Conservation (phyloP, 2,329 filamentous ascomycete species). For the Cladosporium sphaerospermum region DNA sequence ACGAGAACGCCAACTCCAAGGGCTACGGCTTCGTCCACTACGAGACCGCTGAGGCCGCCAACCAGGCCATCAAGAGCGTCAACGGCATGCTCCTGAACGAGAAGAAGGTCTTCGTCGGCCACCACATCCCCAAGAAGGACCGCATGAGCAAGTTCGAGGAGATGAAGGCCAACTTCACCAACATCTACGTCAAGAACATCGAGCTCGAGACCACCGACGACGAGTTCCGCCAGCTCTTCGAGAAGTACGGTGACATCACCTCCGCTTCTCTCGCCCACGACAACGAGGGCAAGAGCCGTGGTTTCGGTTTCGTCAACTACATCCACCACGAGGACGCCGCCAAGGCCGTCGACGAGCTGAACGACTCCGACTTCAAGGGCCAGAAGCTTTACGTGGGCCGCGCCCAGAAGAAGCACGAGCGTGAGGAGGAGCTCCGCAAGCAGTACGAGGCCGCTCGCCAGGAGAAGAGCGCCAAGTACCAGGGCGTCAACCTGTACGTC, state of each 20-base stretch:
- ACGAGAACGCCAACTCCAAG: conserved; percentile 94
- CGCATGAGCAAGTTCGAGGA: conserved; percentile 99
- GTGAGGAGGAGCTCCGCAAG: conserved; percentile 97
- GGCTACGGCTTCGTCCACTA: conserved; percentile 99
- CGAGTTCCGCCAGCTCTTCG: conserved; percentile 88
- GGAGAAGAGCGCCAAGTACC: conserved; percentile 99
- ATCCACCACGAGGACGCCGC: conserved; percentile 81
- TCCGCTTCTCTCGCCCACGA: conserved; percentile 93
- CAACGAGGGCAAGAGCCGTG: conserved; percentile 91
- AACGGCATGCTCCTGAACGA: conserved; percentile 99
- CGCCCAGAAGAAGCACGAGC: conserved; percentile 99
- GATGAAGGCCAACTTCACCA: conserved; percentile 99
- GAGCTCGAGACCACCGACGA: conserved; percentile 78
- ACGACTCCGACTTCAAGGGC: conserved; percentile 84
- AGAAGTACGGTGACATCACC: conserved; percentile 88
- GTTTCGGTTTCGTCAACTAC: conserved; percentile 95
- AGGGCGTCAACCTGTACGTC: conserved; percentile 98
- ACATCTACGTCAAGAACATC: conserved; percentile 99
- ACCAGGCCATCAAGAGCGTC: conserved; percentile 97
- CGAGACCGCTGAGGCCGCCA: conserved; percentile 95
- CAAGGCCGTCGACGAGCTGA: conserved; percentile 83
- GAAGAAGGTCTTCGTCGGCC: conserved; percentile 99
- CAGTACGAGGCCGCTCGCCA: conserved; percentile 96
- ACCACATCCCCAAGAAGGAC: conserved; percentile 99
- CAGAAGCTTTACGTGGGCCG: conserved; percentile 97